phyloP scores from a whole-genome alignment of 768 basidiomycete species.

The Hygrophoropsis aurantiaca region DNA sequence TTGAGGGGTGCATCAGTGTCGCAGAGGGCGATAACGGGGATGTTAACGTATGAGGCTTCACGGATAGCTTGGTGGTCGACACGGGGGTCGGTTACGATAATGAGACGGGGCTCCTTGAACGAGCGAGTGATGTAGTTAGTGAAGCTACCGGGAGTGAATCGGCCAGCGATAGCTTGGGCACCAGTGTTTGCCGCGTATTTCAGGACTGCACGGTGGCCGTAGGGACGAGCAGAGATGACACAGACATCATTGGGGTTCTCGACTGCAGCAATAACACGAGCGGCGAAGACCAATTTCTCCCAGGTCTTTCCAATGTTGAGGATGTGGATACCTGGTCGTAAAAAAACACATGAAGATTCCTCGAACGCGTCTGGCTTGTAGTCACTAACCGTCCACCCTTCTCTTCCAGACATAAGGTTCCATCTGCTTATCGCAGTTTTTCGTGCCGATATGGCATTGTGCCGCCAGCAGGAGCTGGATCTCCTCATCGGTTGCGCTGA shows the following conservation, averaged over 20 bases:
- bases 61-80: slow-evolving; percentile 99
- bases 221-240: slow-evolving; percentile 97
- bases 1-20: slow-evolving; percentile 98
- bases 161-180: slow-evolving; percentile 97
- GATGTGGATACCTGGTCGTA: slow-evolving; percentile 80
- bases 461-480: slow-evolving; percentile 94
- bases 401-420: slow-evolving; percentile 97
- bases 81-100: slow-evolving; percentile 97
- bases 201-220: slow-evolving; percentile 98
- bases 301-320: slow-evolving; percentile 99
- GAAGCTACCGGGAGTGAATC: slow-evolving; percentile 98
- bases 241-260: slow-evolving; percentile 98
- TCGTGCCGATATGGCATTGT: slow-evolving; percentile 95
- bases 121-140: slow-evolving; percentile 99
- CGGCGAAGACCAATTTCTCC: slow-evolving; percentile 98
- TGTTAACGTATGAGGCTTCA: slow-evolving; percentile 99
- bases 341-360: slow-evolving; percentile 8
- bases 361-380: slow-evolving; percentile 1
- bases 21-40: slow-evolving; percentile 98
- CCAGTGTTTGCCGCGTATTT: slow-evolving; percentile 98
- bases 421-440: slow-evolving; percentile 99
- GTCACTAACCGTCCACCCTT: slow-evolving; percentile 81
- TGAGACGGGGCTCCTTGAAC: slow-evolving; percentile 99
- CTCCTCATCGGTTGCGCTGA: slow-evolving; percentile 96
- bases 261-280: slow-evolving; percentile 94